Base-by-base conservation (phyloP, 1,284 basidiomycete species). In the Apiotrichum brassicae region DNA sequence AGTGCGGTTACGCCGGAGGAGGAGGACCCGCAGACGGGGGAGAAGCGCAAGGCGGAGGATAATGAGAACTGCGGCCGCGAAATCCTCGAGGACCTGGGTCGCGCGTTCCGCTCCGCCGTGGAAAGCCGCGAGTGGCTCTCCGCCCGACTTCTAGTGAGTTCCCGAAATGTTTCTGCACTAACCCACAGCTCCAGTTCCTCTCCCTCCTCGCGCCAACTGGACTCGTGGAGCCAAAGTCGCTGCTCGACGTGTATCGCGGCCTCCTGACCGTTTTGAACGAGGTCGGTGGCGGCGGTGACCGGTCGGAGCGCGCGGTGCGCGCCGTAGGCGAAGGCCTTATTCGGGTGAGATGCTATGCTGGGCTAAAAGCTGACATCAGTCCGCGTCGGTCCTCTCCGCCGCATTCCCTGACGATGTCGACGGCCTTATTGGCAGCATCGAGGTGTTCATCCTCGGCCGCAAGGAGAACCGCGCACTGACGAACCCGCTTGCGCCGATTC, bases 41-140 rank as follows among this genome's bases (percentile, higher is more conserved):
- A 65, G 33, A 66, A 70, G 46, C 54, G 64, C 18, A 65, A 68
- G 56, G 63, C 58, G 6, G 54, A 55, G 12, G 59, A 48, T 19
- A 61, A 54, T 20, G 45, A 76, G 23, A 64, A 68, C n/a, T 90
- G 51, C 1, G 87, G 87, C 1, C 79, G 81, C 52, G 79, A 84
- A 44, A 78, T 94, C n/a, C 73, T 93, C 22, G 85, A 91, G 60
- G 89, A 95, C 63, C 83, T 91, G 49, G 86, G 83, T 78, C 87
- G 85, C 68, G 83, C 84, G 2, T 93, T 94, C 69, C 86, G 91
- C 61, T 78, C 80, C 3, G 87, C 84, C 66, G 77, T 94, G 25
- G 89, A 93, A 72, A 86, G 85, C 58, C 75, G 90, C 20, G 82
- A 86, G 51, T 95, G 91, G 92, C 79, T 88, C 62, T 86, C 91